These are phyloP conservation scores for Cynara cardunculus DNA, from an alignment of 129 eudicot species.

Conservation along the genomic window DNA sequence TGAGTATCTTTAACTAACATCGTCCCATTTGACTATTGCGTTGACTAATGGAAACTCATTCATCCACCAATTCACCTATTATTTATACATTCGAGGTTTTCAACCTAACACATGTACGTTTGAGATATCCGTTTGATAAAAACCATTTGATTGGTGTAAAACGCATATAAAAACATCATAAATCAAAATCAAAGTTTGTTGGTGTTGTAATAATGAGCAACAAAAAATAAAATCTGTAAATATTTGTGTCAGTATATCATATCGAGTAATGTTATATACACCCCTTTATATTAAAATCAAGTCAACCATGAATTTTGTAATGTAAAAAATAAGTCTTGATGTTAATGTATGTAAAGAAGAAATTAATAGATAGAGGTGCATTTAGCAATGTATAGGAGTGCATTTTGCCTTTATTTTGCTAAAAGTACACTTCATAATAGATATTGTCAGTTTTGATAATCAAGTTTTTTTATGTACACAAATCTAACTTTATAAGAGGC, in stretches of 20 bases:
- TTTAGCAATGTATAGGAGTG: too few species aligned
- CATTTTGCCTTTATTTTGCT: too few species aligned
- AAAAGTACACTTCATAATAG: too few species aligned
- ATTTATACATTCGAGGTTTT: background rate
- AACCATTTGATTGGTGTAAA: too few species aligned
- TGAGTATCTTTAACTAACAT: constrained; percentile 8
- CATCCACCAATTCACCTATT: background rate
- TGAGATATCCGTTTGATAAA: background rate
- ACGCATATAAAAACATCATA: background rate
- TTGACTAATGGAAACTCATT: background rate
- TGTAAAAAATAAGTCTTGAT: too few species aligned
- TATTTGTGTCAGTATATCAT: too few species aligned
- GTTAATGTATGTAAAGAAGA: too few species aligned
- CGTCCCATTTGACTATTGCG: background rate
- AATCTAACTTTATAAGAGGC: background rate
- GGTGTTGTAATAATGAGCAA: background rate
- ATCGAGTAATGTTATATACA: too few species aligned
- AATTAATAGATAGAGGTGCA: too few species aligned
- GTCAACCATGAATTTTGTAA: too few species aligned
- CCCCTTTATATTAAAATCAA: too few species aligned
- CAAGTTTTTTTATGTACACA: background rate
- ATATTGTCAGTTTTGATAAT: background rate
- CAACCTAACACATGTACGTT: background rate
- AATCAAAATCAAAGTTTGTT: background rate
- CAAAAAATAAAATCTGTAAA: too few species aligned